phyloP scores from a whole-genome alignment of 192 early-diverging fungal species.

The Nowakowskiella sp. region DNA sequence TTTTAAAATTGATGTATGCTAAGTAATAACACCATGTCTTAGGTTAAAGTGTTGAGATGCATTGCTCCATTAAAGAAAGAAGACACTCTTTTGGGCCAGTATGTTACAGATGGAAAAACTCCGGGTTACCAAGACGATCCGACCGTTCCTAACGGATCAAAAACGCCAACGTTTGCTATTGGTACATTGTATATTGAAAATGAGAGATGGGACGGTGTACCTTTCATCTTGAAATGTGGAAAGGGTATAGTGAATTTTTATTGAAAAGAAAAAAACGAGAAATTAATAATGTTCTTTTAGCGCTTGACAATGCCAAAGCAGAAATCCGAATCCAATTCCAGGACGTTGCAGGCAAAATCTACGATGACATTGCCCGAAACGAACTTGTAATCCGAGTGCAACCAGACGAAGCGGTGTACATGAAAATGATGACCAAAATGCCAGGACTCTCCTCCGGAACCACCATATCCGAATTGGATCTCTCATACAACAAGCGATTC shows the following conservation, averaged over 20 bases:
- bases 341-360: slow-evolving; percentile 78
- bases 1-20: neutral
- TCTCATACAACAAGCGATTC: slow-evolving; percentile 87
- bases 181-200: slow-evolving; percentile 83
- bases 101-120: slow-evolving; percentile 69
- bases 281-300: slow-evolving; percentile 24
- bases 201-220: slow-evolving; percentile 90
- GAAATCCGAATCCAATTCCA: slow-evolving; percentile 96
- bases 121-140: slow-evolving; percentile 93
- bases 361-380: slow-evolving; percentile 72
- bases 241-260: no score
- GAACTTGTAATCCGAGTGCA: slow-evolving; percentile 94
- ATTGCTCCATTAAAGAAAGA: slow-evolving; percentile 68
- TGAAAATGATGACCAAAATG: slow-evolving; percentile 87
- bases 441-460: slow-evolving; percentile 78
- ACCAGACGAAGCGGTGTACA: slow-evolving; percentile 90
- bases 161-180: slow-evolving; percentile 87
- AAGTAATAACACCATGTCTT: neutral
- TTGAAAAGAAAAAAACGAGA: no score
- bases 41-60: slow-evolving; percentile 75
- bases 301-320: slow-evolving; percentile 85
- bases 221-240: slow-evolving; percentile 65
- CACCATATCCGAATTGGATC: slow-evolving; percentile 85
- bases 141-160: slow-evolving; percentile 75
- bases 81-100: slow-evolving; percentile 88